Base-by-base conservation (phyloP, 108 stramenopile species). In the Skeletonema potamos region DNA sequence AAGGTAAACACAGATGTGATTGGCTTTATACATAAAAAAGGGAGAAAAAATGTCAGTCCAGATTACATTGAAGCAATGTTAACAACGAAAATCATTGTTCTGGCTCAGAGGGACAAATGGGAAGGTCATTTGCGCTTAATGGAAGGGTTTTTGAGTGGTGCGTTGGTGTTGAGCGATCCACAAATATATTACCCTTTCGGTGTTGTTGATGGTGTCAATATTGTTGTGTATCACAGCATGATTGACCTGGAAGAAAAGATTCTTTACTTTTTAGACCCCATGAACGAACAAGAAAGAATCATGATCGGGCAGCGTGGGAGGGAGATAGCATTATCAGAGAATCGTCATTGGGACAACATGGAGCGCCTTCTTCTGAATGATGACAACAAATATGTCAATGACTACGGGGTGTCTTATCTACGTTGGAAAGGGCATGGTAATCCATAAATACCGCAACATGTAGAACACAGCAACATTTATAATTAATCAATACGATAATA, bases 81-180 rank as follows among this genome's bases (percentile, higher is more conserved):
- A 57, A 29, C 29, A 17, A 79, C 62, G 55, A 87, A 87, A 56
- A 83, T 90, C 46, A 79, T 90, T 9, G 87, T 90, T 2, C 60
- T 87, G 10, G 63, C 87, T 6, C 89, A 90, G 66, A 62, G 85
- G 17, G 89, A 90, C 64, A 66, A 76, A 54, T 87, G 87, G 87
- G 89, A 90, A 72, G 89, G 84, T 33, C 85, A 87, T 30, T 83
- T 74, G 46, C 81, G 85, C 30, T 55, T 90, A 22, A 81, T 85
- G 67, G 89, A 90, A 68, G 70, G 77, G 1, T 36, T 90, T 30
- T 76, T 76, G 46, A 77, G 81, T 55, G 89, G 89, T 58, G 89
- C 89, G 0, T 29, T 87, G 72, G 86, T 89, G 17, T 54, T 89
- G 79, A 81, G 73, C 5, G 89, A 89, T 62, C 44, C 58, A 13